Percentiles rank a stretch among this genome's conserved stretches.
phyloP scores from a whole-genome alignment of 2,329 filamentous ascomycete species.

The Tricladium varicosporioides region DNA sequence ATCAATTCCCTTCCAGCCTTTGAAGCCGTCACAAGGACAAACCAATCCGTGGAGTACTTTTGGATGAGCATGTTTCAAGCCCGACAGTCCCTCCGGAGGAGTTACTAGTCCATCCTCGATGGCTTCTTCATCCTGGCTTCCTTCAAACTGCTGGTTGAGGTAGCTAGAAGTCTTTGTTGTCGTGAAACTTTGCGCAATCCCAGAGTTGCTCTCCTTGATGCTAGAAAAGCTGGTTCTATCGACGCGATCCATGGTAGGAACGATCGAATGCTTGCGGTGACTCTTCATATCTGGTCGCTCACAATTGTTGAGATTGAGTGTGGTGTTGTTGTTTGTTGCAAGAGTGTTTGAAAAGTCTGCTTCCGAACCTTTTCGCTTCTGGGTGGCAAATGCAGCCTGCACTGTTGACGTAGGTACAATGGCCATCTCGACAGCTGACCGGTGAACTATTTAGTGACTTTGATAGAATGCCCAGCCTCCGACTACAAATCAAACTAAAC shows the following conservation, averaged over 20 bases:
- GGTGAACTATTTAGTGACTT: background rate
- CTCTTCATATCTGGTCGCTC: background rate
- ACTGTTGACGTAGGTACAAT: background rate
- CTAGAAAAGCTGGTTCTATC: slow-evolving; percentile 34
- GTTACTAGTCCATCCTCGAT: slow-evolving; percentile 42
- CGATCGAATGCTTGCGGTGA: slow-evolving; percentile 2
- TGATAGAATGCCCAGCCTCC: background rate
- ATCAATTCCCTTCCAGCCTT: slow-evolving; percentile 62
- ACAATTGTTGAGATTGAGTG: background rate
- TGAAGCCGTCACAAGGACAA: slow-evolving; percentile 55
- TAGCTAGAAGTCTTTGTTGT: slow-evolving; percentile 63
- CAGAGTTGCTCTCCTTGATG: slow-evolving; percentile 30
- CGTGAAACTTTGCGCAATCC: slow-evolving; percentile 61
- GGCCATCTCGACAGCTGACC: background rate
- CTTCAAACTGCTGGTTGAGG: slow-evolving; percentile 27
- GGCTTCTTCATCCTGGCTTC: slow-evolving; percentile 47
- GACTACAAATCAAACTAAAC: background rate
- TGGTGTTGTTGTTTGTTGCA: background rate
- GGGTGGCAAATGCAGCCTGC: background rate
- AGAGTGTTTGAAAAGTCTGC: background rate
- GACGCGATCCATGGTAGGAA: slow-evolving; percentile 24
- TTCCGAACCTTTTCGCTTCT: background rate
- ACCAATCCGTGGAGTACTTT: slow-evolving; percentile 58
- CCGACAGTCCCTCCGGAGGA: slow-evolving; percentile 11
- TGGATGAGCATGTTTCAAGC: slow-evolving; percentile 42